Percentiles rank a stretch among this genome's conserved stretches.
Evolutionary conservation across 441 rosid genomes (phyloP).

Genomic region (Arabidopsis hybrid): DNA sequence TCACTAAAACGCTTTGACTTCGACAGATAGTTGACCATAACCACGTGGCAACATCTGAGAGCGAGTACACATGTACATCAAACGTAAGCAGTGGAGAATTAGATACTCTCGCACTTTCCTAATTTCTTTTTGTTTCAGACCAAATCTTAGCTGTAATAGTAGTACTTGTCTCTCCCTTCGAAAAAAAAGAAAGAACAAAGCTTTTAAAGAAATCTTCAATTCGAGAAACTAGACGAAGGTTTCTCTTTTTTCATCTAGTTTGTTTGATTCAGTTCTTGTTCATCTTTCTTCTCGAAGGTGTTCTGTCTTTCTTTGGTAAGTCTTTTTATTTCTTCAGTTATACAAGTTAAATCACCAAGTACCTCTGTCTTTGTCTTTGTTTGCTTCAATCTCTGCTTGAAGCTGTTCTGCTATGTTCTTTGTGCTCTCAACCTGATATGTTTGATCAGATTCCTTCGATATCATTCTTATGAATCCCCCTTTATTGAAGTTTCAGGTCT

Average conservation of each 20-base stretch:
- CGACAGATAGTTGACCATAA: neutral
- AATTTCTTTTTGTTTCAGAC: neutral
- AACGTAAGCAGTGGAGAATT: slow-evolving; percentile 31
- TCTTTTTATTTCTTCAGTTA: neutral
- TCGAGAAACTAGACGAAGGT: slow-evolving; percentile 33
- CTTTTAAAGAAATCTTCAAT: slow-evolving; percentile 26
- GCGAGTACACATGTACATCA: slow-evolving; percentile 36
- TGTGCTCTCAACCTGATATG: slow-evolving; percentile 2
- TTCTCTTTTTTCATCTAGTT: slow-evolving; percentile 2
- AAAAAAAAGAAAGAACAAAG: slow-evolving; percentile 3
- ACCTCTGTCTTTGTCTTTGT: slow-evolving; percentile 11
- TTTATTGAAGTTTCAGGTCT: slow-evolving; percentile 1
- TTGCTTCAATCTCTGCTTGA: slow-evolving; percentile 17
- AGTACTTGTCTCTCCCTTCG: slow-evolving; percentile 14
- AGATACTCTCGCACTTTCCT: slow-evolving; percentile 44
- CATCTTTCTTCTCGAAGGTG: slow-evolving; percentile 22
- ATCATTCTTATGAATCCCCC: neutral
- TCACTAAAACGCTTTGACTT: neutral
- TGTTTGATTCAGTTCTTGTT: slow-evolving; percentile 38
- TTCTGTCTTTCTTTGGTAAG: slow-evolving; percentile 12
- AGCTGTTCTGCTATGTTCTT: slow-evolving; percentile 22
- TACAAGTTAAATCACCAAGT: neutral
- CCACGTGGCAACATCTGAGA: slow-evolving; percentile 36
- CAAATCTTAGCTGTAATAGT: slow-evolving; percentile 37
- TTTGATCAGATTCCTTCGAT: slow-evolving; percentile 10